Conservation (phyloP, 257 asterid genomes). For the Anisodus tanguticus region DNA sequence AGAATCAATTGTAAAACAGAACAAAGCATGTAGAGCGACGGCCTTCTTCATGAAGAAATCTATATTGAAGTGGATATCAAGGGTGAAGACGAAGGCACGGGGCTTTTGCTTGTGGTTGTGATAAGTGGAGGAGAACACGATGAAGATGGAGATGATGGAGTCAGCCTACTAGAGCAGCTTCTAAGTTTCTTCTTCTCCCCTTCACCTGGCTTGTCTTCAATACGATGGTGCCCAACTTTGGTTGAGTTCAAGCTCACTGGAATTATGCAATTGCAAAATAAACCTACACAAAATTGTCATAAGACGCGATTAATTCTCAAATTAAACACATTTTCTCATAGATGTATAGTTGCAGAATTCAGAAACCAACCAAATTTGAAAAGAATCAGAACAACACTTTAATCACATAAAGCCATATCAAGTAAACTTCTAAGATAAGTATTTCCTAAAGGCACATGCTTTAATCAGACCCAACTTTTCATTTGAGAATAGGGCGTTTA, state of each 20-base stretch:
- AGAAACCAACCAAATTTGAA: background rate
- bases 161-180: conserved; percentile 50
- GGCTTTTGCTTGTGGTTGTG: conserved; percentile 35
- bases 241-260: conserved; percentile 66
- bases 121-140: conserved; percentile 44
- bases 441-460: background rate
- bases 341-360: background rate
- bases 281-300: conserved; percentile 43
- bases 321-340: background rate
- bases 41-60: background rate
- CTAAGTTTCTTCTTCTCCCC: conserved; percentile 59
- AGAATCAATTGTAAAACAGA: background rate
- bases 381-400: conserved; percentile 11
- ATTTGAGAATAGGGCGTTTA: conserved; percentile 9
- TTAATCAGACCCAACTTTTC: background rate
- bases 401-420: background rate
- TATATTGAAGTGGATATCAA: conserved; percentile 38
- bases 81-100: conserved; percentile 49
- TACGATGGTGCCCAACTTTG: conserved; percentile 57
- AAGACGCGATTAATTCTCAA: background rate
- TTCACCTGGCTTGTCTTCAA: conserved; percentile 57
- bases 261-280: conserved; percentile 71
- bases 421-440: background rate
- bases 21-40: background rate
- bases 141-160: conserved; percentile 51